Evolutionary conservation across 176 grass and related monocot genomes (phyloP).

Genomic region (Coix lacrymajobi): DNA sequence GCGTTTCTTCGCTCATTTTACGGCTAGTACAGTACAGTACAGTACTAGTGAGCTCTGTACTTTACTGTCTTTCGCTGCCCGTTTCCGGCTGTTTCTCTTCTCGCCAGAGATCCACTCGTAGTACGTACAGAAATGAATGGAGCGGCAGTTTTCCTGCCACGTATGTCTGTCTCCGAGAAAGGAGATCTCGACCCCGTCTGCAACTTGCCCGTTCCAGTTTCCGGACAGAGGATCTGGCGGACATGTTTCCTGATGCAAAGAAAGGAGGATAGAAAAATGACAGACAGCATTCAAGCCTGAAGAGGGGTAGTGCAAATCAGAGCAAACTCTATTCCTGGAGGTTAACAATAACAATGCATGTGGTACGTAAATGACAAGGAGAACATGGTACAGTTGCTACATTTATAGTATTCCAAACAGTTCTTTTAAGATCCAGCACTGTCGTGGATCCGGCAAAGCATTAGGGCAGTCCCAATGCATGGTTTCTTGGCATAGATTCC

Average conservation of each 20-base stretch:
- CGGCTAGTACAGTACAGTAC: too few species aligned
- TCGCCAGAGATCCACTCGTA: not conserved
- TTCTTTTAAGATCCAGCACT: not conserved
- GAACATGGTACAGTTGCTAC: not conserved
- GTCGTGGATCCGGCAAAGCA: not conserved
- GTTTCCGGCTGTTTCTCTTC: not conserved
- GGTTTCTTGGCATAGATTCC: too few species aligned
- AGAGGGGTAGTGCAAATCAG: not conserved
- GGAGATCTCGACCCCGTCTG: not conserved
- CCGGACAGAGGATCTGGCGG: not conserved
- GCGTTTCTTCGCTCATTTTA: not conserved
- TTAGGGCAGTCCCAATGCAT: too few species aligned
- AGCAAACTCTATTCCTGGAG: not conserved
- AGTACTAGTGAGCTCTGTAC: not conserved
- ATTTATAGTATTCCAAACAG: not conserved
- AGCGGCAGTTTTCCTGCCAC: not conserved
- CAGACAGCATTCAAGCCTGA: not conserved
- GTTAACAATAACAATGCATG: not conserved
- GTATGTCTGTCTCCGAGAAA: not conserved
- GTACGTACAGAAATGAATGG: too few species aligned
- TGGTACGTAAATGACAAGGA: not conserved
- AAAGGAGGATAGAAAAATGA: not conserved
- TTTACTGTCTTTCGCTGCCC: not conserved
- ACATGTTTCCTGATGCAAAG: not conserved
- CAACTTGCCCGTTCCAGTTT: not conserved